A percentile compares a stretch with the other conserved stretches of the same genome.
Conservation (phyloP, 208 protist species). For the Endotrypanum monterogeii region DNA sequence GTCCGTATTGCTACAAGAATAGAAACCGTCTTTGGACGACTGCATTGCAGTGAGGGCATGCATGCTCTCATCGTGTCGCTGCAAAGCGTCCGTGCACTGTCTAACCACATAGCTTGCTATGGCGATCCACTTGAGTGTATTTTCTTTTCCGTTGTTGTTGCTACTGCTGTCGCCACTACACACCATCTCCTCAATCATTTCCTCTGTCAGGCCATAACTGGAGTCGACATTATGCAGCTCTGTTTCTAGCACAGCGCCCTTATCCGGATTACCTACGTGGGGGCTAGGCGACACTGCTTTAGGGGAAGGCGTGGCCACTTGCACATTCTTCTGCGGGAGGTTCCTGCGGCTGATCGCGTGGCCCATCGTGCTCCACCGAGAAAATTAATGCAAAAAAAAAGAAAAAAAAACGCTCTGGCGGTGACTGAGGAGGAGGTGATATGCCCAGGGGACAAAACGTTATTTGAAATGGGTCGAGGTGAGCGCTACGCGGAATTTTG, state of each 20-base stretch:
- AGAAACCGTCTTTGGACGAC: neutral
- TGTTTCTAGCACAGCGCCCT: neutral
- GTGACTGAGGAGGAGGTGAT: neutral
- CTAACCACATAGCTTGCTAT: constrained; percentile 13
- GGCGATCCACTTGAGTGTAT: constrained; percentile 24
- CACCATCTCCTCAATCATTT: constrained; percentile 27
- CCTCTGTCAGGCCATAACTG: constrained; percentile 25
- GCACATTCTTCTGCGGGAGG: neutral
- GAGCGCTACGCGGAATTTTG: neutral
- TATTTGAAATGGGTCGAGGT: neutral
- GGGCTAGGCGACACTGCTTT: neutral
- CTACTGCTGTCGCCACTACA: constrained; percentile 4
- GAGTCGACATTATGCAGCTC: constrained; percentile 2
- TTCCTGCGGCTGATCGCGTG: constrained; percentile 1
- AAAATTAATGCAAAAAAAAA: neutral
- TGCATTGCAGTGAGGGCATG: constrained; percentile 12
- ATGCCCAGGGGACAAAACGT: neutral
- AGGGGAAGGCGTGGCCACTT: too few species aligned
- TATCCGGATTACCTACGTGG: neutral
- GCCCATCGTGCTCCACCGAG: neutral
- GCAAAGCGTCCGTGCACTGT: constrained; percentile 19
- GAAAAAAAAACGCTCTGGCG: neutral
- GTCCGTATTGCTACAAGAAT: neutral
- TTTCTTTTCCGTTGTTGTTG: constrained; percentile 7
- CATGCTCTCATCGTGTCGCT: constrained; percentile 34